Conservation (phyloP, 2,329 filamentous ascomycete genomes). For the Epichloe festucae region DNA sequence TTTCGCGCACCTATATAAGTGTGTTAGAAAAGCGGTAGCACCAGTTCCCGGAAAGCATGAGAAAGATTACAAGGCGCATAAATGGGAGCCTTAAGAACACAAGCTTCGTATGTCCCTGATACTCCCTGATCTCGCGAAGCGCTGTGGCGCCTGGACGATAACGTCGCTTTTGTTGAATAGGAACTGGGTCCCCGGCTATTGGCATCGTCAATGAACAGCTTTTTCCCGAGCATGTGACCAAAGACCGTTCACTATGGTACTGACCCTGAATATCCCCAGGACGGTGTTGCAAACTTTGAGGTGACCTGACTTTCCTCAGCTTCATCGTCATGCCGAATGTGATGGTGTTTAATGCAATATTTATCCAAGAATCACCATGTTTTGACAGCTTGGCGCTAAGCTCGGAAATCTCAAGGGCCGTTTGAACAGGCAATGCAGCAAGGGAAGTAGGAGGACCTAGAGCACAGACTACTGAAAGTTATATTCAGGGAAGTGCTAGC, state of each 20-base stretch:
- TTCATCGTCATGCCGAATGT: not conserved
- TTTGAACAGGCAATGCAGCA: too few species aligned
- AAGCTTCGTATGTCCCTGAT: constrained; percentile 82
- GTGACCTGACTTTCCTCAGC: not conserved
- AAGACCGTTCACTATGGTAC: not conserved
- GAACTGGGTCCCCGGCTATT: constrained; percentile 60
- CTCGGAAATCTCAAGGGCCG: too few species aligned
- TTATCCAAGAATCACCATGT: too few species aligned
- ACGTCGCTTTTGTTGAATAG: constrained; percentile 46
- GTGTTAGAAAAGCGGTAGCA: too few species aligned
- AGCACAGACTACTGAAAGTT: too few species aligned
- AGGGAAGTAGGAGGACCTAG: too few species aligned
- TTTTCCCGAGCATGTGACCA: too few species aligned
- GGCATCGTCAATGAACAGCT: constrained; percentile 10
- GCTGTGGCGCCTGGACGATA: constrained; percentile 75
- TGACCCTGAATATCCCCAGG: constrained; percentile 30
- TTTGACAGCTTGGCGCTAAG: too few species aligned
- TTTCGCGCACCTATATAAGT: constrained; percentile 41
- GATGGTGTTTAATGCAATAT: too few species aligned
- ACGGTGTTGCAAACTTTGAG: constrained; percentile 10
- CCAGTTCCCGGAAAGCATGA: not conserved
- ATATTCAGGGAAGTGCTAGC: too few species aligned
- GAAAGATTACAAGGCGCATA: constrained; percentile 49
- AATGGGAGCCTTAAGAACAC: constrained; percentile 72
- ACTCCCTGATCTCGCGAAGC: constrained; percentile 79